Evolutionary conservation across 768 basidiomycete species (phyloP).

Genomic region (Podaxis sp.): DNA sequence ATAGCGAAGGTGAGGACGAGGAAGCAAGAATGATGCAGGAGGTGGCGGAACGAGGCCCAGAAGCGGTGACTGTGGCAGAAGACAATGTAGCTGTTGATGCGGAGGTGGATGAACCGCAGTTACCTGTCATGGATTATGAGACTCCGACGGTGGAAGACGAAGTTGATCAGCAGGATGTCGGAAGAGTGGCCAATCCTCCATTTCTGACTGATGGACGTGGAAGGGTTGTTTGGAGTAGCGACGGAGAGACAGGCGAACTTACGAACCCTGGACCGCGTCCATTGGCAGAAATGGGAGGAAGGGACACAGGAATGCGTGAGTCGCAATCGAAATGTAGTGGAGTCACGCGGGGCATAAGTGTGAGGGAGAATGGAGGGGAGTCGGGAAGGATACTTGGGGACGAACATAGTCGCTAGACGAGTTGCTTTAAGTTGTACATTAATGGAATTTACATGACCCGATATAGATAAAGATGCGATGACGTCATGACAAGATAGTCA

Average conservation of each 20-base stretch:
- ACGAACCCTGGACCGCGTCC: conserved; percentile 6
- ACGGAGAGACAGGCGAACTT: conserved; percentile 14
- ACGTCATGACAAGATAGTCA: conserved; percentile 3
- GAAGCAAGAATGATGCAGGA: neutral
- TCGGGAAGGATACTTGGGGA: neutral
- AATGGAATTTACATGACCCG: neutral
- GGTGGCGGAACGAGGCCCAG: conserved; percentile 2
- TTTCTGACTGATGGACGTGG: conserved; percentile 68
- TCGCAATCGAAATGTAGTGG: neutral
- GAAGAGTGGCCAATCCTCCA: conserved; percentile 35
- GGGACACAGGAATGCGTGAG: neutral
- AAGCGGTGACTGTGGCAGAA: neutral
- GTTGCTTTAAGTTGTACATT: neutral
- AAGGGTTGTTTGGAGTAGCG: conserved; percentile 48
- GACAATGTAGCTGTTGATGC: neutral
- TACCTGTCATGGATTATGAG: neutral
- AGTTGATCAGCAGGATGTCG: neutral
- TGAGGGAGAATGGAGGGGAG: conserved; percentile 3
- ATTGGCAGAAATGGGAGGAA: conserved; percentile 9
- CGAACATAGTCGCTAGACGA: conserved; percentile 5
- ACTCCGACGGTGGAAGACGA: neutral
- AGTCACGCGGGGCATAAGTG: neutral
- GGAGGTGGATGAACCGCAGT: conserved; percentile 2
- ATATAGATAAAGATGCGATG: neutral
- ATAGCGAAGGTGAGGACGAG: conserved; percentile 3